Evolutionary conservation across 768 basidiomycete species (phyloP), one percentile per base, ranked within the genome.

Genomic region (Suillus fuscotomentosus): DNA sequence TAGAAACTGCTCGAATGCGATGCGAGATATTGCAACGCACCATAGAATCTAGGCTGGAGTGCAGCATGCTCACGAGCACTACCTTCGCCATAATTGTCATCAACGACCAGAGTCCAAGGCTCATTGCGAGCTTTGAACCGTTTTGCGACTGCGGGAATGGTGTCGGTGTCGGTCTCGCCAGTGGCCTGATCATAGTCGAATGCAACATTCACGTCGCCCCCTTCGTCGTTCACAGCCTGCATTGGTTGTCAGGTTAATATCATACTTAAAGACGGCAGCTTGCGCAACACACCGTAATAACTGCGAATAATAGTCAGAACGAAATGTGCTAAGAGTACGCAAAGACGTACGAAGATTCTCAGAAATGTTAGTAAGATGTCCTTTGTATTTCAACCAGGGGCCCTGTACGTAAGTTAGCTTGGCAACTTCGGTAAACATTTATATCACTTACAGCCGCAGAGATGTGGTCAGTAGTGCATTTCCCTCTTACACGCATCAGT

Each of bases 381-480:
- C 97, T 76, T 99, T 99, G 82, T 97, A 99, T 81, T 98, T 98
- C 68, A 99, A 80, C 97, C 97, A 99, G 41, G 95, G 94, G 3
- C 97, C 97, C 91, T 93, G 71, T 27, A 62, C 51, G 65, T 27
- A 47, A 65, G 11, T 59, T 20, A 59, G 57, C 27, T 42, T 24
- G 24, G 27, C 41, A 17, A 57, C 9, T 41, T 20, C 2, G 27
- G 56, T 10, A 20, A 10, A 31, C 17, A 31, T 42, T 3, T 6
- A 42, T 31, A 17, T 6, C 20, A 79, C 88, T 60, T 69, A 92
- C 92, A 39, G 97, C 97, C 45, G 97, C 97, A 41, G 93, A 95
- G 63, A 99, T 99, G 73, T 99, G 97, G 72, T 99, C 97, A 20
- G 97, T 99, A 14, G 97, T 99, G 76, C 97, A 99, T 79, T 99